phyloP scores from a whole-genome alignment of 2,329 filamentous ascomycete species.

The Phyllosticta paracitricarpa region DNA sequence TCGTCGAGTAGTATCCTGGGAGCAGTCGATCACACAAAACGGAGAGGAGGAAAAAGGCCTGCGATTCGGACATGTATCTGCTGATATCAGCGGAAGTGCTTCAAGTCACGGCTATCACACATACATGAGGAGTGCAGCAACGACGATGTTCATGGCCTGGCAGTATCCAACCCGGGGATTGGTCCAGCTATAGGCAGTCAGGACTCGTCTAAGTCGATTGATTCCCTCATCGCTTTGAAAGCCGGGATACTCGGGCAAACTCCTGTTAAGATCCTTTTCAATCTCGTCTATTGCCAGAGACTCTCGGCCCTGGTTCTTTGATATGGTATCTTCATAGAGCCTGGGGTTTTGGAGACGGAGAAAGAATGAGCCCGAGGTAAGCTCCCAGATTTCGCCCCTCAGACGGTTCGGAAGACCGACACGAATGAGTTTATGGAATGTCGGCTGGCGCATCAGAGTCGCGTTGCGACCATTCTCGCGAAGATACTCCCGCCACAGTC shows the following conservation, averaged over 20 bases:
- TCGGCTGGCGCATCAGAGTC: conserved; percentile 87
- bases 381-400: conserved; percentile 90
- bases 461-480: conserved; percentile 90
- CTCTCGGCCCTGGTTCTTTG: conserved; percentile 72
- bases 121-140: conserved; percentile 86
- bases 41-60: conserved; percentile 91
- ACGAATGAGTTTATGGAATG: conserved; percentile 93
- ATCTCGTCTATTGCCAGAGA: conserved; percentile 98
- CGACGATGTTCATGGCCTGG: conserved; percentile 99
- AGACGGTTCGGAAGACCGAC: conserved; percentile 90
- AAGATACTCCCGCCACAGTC: conserved; percentile 93
- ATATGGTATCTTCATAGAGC: conserved; percentile 72
- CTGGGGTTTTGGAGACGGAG: conserved; percentile 77
- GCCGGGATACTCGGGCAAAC: conserved; percentile 90
- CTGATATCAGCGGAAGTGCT: conserved; percentile 18
- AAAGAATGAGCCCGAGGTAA: conserved; percentile 85
- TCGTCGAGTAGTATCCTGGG: conserved; percentile 95
- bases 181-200: conserved; percentile 96
- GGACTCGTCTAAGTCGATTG: conserved; percentile 72
- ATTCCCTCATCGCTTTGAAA: conserved; percentile 97
- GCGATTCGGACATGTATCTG: conserved; percentile 86
- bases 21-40: conserved; percentile 85
- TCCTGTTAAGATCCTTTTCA: conserved; percentile 94
- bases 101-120: conserved; percentile 17
- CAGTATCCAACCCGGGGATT: conserved; percentile 95